Evolutionary conservation across 2,329 filamentous ascomycete species (phyloP), one percentile per base, ranked within the genome.

Genomic region (Penicillium sp.): DNA sequence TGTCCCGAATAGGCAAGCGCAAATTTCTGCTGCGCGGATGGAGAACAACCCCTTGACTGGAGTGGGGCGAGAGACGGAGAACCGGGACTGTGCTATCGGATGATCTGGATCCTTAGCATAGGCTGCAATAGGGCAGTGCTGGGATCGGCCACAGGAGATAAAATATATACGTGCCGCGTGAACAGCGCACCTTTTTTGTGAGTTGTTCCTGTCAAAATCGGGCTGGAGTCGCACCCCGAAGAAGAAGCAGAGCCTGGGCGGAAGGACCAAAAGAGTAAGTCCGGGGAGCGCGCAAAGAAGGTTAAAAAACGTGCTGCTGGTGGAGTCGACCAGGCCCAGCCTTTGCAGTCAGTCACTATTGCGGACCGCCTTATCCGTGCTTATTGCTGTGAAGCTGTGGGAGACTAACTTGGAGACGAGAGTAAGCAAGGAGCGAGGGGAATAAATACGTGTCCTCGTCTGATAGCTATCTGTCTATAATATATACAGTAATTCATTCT

Each of bases 61-160:
- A 56, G 70, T 66, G 55, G 65, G 63, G 71, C 72, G 56, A 40
- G 6, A 53, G 45, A 49, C 24, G 47, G 46, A 49, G 24, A 55
- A 21, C 38, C 21, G 52, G 24, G 35, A 50, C 26, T 35, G 12
- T 18, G 21, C 16, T 42, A 42, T 16, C n/a, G 20, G 18, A 14
- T 21, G 20, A 18, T 43, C 20, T 43, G 40, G 18, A 43, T 21
- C 7, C 9, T 16, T 14, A 35, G 30, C 30, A 35, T 35, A 35
- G 14, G 30, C 7, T 26, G 26, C 16, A 38, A 40, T 33, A 43
- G 24, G 24, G 28, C 47, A 9, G 47, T 21, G 47, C 47, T 33
- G 35, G 18, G 26, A 7, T 16, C 18, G n/a, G n/a, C 47, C 42
- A 14, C 11, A 28, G 35, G 9, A 18, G 28, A 33, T 8, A 33